Evolutionary conservation across 352 stramenopile genomes (phyloP), one percentile per base, ranked within the genome.

Genomic region (Albugo candida): DNA sequence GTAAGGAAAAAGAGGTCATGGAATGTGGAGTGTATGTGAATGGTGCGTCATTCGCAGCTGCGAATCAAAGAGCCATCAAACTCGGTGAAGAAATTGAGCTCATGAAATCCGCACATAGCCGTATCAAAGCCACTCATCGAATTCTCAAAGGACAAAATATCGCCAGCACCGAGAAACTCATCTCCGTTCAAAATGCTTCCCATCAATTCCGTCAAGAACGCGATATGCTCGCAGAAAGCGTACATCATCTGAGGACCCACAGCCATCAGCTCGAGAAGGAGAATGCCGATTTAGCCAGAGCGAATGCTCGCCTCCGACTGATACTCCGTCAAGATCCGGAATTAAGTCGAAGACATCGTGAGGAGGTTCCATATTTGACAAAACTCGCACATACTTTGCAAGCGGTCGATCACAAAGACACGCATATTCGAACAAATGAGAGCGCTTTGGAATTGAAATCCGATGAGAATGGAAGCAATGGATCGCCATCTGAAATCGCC

Each of bases 1-100:
- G 77, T 47, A 92, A 92, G 61, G 79, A 92, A 56, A 92, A 92
- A 57, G 78, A 89, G 38, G 71, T 83, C 17, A 88, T 92, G 76
- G 78, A 92, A 55, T 76, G 78, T 55, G 78, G 78, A 12, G 76
- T 75, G 19, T 88, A 88, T 50, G 78, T 89, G 36, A 89, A 89
- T 37, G 78, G 78, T 45, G 78, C 78, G 39, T 88, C 76, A 16
- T 92, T 92, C 46, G 70, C 75, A 0, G 78, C 78, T 14, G 76
- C 76, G 4, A 92, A 92, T 62, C 73, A 84, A 58, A 74, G 76
- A 37, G 78, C 78, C 12, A 74, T 67, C 47, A 89, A 92, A 63
- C 63, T 92, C 18, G 76, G 88, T 45, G 78, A 92, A 37, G 76
- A 87, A 59, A 75, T 83, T 31, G 74, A 87, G 39, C 70, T 67